Percentiles rank a stretch among this genome's conserved stretches.
phyloP scores from a whole-genome alignment of 1,139 yeast genomes.

The Yamadazyma spencermartinsiae region DNA sequence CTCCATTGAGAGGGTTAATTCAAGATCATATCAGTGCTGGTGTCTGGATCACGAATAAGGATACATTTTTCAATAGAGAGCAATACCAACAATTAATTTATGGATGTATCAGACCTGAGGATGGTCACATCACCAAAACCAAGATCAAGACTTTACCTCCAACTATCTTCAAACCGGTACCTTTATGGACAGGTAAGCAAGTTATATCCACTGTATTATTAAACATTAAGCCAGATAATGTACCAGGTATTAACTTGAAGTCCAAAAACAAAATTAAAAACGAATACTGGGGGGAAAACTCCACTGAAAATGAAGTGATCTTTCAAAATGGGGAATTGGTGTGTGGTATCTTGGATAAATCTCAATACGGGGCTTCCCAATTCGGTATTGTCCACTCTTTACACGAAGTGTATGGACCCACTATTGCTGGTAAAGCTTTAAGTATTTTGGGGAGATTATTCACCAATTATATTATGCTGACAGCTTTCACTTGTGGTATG shows the following conservation, averaged over 20 bases:
- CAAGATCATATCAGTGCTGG: conserved; percentile 99
- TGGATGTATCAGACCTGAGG: conserved; percentile 95
- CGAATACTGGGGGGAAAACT: conserved; percentile 90
- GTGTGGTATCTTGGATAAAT: conserved; percentile 93
- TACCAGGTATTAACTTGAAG: conserved; percentile 85
- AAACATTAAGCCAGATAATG: conserved; percentile 80
- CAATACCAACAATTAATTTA: conserved; percentile 91
- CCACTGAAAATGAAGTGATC: conserved; percentile 81
- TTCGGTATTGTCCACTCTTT: conserved; percentile 96
- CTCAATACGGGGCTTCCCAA: conserved; percentile 98
- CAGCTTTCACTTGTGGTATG: conserved; percentile 99
- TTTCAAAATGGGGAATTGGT: conserved; percentile 85
- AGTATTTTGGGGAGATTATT: conserved; percentile 92
- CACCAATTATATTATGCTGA: conserved; percentile 88
- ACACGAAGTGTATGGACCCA: conserved; percentile 93
- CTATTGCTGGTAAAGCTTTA: conserved; percentile 83
- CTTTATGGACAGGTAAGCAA: conserved; percentile 99
- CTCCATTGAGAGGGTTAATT: conserved; percentile 97
- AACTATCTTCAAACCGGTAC: conserved; percentile 79
- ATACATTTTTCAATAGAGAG: conserved; percentile 86
- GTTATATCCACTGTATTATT: conserved; percentile 85
- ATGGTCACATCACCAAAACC: conserved; percentile 84
- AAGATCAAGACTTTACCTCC: conserved; percentile 86
- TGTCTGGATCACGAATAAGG: conserved; percentile 95
- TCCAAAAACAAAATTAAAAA: conserved; percentile 89